A percentile compares a stretch with the other conserved stretches of the same genome.
Conservation (phyloP, 169 alveolate species). For the Eimeria maxima region DNA sequence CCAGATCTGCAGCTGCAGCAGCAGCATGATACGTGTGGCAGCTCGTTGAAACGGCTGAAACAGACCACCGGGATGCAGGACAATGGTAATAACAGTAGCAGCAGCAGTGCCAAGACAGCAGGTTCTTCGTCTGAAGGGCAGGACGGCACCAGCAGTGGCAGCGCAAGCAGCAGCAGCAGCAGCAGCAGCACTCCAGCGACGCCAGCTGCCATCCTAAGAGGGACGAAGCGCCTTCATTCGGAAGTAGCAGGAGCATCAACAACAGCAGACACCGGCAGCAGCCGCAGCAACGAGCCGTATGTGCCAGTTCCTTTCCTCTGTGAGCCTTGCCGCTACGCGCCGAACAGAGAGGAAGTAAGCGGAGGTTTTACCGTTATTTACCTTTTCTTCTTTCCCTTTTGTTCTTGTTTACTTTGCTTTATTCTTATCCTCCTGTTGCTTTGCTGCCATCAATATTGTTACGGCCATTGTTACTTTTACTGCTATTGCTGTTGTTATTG, state of each 20-base stretch:
- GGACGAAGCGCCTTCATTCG: conserved; percentile 26
- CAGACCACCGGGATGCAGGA: not conserved
- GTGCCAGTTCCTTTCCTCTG: conserved; percentile 36
- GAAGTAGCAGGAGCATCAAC: not conserved
- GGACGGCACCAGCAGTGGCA: conserved; percentile 66
- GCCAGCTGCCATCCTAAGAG: not conserved
- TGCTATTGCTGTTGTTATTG: too few relatives aligned
- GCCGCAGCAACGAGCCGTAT: not conserved
- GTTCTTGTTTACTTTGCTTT: not conserved
- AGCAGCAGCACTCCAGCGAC: conserved; percentile 31
- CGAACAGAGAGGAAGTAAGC: conserved; percentile 26
- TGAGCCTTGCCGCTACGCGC: conserved; percentile 53
- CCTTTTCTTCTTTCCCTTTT: not conserved
- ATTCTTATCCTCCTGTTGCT: too few relatives aligned
- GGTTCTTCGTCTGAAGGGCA: not conserved
- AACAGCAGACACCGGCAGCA: conserved; percentile 35
- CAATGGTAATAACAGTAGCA: conserved; percentile 15
- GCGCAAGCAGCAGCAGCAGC: conserved; percentile 59
- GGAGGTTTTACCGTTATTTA: not conserved
- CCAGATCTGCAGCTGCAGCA: conserved; percentile 77
- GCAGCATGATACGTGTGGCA: conserved; percentile 8
- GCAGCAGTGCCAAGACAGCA: conserved; percentile 10
- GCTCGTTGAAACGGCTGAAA: conserved; percentile 1
- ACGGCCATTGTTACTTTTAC: too few relatives aligned
- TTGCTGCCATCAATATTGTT: too few relatives aligned